Evolutionary conservation across 192 early-diverging fungal genomes (phyloP).

Genomic region (Coemansia sp.): DNA sequence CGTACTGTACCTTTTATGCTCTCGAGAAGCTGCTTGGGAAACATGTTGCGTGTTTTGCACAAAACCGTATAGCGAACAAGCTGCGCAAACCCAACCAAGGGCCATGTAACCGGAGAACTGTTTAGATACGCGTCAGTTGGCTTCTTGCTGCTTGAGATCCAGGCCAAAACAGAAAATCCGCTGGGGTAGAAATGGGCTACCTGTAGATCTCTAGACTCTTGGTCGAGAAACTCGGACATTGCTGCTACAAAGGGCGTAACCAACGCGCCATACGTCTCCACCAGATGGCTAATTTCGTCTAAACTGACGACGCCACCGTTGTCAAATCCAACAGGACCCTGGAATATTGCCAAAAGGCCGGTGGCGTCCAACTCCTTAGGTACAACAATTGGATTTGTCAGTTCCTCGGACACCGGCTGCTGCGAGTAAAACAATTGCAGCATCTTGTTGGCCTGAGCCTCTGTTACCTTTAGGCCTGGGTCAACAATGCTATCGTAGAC

Average conservation of each 20-base stretch:
- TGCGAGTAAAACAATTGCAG: neutral
- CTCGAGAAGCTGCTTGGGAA: conserved; percentile 56
- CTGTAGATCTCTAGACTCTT: conserved; percentile 57
- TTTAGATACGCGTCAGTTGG: conserved; percentile 72
- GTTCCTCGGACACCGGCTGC: neutral
- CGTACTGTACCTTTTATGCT: conserved; percentile 20
- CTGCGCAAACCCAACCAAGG: conserved; percentile 86
- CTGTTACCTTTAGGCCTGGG: neutral
- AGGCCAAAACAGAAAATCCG: conserved; percentile 78
- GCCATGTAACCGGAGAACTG: conserved; percentile 71
- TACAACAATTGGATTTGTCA: neutral
- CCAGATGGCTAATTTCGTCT: conserved; percentile 68
- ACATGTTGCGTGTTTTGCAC: conserved; percentile 59
- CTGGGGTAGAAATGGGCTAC: conserved; percentile 64
- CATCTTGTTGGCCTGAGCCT: neutral
- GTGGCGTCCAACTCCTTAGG: neutral
- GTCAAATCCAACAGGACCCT: conserved; percentile 82
- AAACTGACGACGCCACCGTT: conserved; percentile 62
- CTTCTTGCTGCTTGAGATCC: conserved; percentile 57
- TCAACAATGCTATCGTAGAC: neutral
- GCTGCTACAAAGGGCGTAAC: conserved; percentile 66
- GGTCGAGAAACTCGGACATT: conserved; percentile 65
- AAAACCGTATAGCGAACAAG: conserved; percentile 78
- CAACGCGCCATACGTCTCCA: conserved; percentile 65
- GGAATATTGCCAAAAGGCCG: conserved; percentile 74